A percentile compares a stretch with the other conserved stretches of the same genome.
Evolutionary conservation across 140 eudicot species (phyloP).

Genomic region (Bidens hawaiensis): DNA sequence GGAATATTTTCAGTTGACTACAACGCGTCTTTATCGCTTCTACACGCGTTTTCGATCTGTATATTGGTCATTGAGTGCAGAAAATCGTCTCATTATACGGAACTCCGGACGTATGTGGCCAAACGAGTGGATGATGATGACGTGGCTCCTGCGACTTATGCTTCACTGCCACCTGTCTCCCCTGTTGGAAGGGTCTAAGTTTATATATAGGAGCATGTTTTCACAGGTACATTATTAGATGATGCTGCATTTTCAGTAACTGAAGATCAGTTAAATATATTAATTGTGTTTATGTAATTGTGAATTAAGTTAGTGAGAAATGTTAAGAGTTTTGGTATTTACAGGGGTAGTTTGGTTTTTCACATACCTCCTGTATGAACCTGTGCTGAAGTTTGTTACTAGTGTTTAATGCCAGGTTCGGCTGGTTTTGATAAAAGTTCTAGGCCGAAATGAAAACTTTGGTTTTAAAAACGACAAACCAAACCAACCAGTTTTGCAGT

Average conservation of each 20-base stretch:
- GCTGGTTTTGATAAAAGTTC: no score
- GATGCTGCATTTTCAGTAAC: conserved; percentile 9
- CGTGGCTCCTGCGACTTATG: conserved; percentile 33
- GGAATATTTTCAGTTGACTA: conserved; percentile 50
- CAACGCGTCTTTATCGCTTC: conserved; percentile 35
- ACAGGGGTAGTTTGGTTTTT: conserved; percentile 2
- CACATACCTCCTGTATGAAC: not conserved
- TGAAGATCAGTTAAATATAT: not conserved
- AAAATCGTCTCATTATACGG: conserved; percentile 33
- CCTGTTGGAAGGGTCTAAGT: conserved; percentile 52
- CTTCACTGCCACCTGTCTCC: conserved; percentile 51
- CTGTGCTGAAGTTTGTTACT: not conserved
- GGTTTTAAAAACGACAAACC: no score
- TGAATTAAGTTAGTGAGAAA: conserved; percentile 17
- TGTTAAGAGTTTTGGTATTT: no score
- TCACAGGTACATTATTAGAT: conserved; percentile 8
- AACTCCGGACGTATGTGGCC: conserved; percentile 15
- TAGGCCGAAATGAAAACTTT: no score
- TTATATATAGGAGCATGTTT: not conserved
- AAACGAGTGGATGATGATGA: conserved; percentile 18
- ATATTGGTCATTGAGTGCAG: conserved; percentile 42
- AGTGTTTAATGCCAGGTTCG: no score
- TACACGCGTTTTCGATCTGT: conserved; percentile 56
- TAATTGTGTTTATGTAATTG: conserved; percentile 16
- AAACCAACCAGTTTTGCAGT: no score